phyloP scores from a whole-genome alignment of 2,329 filamentous ascomycete genomes.

The Aspergillus pseudotamarii region DNA sequence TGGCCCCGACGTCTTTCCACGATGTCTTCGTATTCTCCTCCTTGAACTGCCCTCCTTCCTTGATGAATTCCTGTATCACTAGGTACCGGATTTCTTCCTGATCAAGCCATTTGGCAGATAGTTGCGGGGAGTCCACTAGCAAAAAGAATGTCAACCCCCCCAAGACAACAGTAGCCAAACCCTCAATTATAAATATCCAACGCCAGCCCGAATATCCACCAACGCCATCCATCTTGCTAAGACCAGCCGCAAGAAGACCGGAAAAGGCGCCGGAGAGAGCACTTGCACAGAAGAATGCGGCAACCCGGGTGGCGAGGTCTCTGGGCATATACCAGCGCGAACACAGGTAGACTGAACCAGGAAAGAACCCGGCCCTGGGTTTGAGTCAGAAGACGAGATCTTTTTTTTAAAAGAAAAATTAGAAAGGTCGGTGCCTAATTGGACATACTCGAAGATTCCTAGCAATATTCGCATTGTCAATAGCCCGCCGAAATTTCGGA shows the following conservation, averaged over 20 bases:
- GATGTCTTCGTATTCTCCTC: not conserved
- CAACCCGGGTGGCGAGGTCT: slow-evolving; percentile 29
- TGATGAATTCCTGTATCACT: slow-evolving; percentile 14
- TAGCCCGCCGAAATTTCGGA: slow-evolving; percentile 49
- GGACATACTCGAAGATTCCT: slow-evolving; percentile 39
- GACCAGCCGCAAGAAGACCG: slow-evolving; percentile 42
- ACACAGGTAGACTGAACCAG: slow-evolving; percentile 29
- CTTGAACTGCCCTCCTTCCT: slow-evolving; percentile 12
- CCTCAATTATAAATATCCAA: slow-evolving; percentile 54
- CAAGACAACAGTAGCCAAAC: slow-evolving; percentile 27
- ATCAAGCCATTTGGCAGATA: slow-evolving; percentile 40
- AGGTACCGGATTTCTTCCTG: slow-evolving; percentile 35
- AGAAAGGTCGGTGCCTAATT: too few relatives aligned
- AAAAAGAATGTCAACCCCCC: slow-evolving; percentile 14
- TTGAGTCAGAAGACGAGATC: not conserved
- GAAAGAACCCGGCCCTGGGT: slow-evolving; percentile 37
- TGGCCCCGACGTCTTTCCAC: slow-evolving; percentile 11
- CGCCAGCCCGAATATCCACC: slow-evolving; percentile 23
- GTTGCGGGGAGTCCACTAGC: slow-evolving; percentile 46
- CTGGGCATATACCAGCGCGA: slow-evolving; percentile 44
- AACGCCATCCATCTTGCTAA: slow-evolving; percentile 25
- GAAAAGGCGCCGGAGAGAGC: slow-evolving; percentile 34
- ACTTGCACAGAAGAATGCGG: slow-evolving; percentile 28
- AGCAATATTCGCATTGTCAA: slow-evolving; percentile 51
- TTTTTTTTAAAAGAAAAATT: too few relatives aligned